phyloP scores from a whole-genome alignment of 2,329 filamentous ascomycete genomes.

The Chlorencoelia australis region DNA sequence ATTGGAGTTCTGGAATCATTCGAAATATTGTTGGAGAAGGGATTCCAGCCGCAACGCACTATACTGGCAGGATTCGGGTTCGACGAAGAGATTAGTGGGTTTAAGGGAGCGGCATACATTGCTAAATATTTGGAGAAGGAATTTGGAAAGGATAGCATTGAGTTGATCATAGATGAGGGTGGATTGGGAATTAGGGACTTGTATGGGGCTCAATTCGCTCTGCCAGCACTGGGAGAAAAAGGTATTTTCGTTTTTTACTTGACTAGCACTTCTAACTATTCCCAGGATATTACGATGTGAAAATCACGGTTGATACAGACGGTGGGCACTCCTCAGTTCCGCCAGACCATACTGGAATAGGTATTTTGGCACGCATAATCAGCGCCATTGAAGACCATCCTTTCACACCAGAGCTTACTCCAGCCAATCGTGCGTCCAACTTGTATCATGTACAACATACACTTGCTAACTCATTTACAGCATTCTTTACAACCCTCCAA shows the following conservation, averaged over 20 bases:
- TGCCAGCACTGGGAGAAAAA: slow-evolving; percentile 53
- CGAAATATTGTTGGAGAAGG: slow-evolving; percentile 41
- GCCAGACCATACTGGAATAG: slow-evolving; percentile 57
- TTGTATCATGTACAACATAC: background rate
- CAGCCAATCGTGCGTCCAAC: slow-evolving; percentile 5
- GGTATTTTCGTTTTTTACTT: slow-evolving; percentile 28
- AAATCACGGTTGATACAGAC: slow-evolving; percentile 45
- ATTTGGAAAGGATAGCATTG: slow-evolving; percentile 49
- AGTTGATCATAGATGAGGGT: slow-evolving; percentile 54
- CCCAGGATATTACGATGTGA: slow-evolving; percentile 31
- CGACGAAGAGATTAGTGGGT: slow-evolving; percentile 52
- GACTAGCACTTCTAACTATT: background rate
- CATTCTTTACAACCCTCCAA: slow-evolving; percentile 17
- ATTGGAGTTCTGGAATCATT: slow-evolving; percentile 42
- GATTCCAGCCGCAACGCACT: slow-evolving; percentile 44
- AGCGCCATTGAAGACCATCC: slow-evolving; percentile 49
- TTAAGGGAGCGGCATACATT: slow-evolving; percentile 44
- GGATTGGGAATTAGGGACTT: slow-evolving; percentile 39
- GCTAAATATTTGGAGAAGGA: slow-evolving; percentile 38
- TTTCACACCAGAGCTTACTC: slow-evolving; percentile 38
- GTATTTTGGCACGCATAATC: slow-evolving; percentile 56
- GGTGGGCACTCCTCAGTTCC: slow-evolving; percentile 53
- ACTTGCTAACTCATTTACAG: slow-evolving; percentile 3
- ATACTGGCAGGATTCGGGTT: slow-evolving; percentile 53
- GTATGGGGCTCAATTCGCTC: slow-evolving; percentile 28